Percentiles rank a stretch among this genome's conserved stretches.
phyloP scores from a whole-genome alignment of 1,284 basidiomycete genomes.

The Blastosporella zonata region DNA sequence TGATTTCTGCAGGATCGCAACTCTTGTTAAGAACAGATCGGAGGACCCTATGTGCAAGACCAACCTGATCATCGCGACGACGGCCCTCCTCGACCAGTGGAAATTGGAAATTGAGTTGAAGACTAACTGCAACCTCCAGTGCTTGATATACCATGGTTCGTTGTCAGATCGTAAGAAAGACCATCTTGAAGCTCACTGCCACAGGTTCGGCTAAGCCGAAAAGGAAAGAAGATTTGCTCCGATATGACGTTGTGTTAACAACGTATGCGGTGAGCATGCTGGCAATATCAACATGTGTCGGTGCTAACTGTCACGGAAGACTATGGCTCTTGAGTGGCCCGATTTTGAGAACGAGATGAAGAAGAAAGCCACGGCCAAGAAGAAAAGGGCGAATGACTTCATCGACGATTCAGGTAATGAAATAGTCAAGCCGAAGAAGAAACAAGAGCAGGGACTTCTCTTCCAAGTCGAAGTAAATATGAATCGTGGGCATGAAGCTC shows the following conservation, averaged over 20 bases:
- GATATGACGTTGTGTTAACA: constrained; percentile 58
- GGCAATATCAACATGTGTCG: not conserved
- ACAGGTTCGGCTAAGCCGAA: constrained; percentile 42
- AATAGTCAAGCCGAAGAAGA: constrained; percentile 28
- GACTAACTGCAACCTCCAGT: constrained; percentile 42
- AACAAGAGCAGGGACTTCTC: constrained; percentile 37
- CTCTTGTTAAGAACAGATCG: constrained; percentile 44
- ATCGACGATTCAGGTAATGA: constrained; percentile 42
- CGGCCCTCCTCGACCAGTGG: constrained; percentile 58
- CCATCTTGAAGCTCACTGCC: no score
- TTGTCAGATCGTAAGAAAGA: not conserved
- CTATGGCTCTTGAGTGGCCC: constrained; percentile 55
- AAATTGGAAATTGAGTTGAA: constrained; percentile 56
- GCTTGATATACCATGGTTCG: constrained; percentile 56
- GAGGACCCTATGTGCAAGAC: constrained; percentile 43
- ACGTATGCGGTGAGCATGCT: constrained; percentile 43
- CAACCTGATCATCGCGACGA: constrained; percentile 53
- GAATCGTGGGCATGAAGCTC: not conserved
- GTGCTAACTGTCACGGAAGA: constrained; percentile 31
- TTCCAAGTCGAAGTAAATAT: constrained; percentile 43
- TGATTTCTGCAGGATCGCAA: constrained; percentile 40
- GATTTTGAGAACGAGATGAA: constrained; percentile 45
- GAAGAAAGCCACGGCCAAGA: constrained; percentile 41
- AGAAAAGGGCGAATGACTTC: constrained; percentile 35
- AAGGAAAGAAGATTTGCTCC: constrained; percentile 39